Base-by-base conservation (phyloP, 2,329 filamentous ascomycete species). In the Calcarisporium arbuscula region DNA sequence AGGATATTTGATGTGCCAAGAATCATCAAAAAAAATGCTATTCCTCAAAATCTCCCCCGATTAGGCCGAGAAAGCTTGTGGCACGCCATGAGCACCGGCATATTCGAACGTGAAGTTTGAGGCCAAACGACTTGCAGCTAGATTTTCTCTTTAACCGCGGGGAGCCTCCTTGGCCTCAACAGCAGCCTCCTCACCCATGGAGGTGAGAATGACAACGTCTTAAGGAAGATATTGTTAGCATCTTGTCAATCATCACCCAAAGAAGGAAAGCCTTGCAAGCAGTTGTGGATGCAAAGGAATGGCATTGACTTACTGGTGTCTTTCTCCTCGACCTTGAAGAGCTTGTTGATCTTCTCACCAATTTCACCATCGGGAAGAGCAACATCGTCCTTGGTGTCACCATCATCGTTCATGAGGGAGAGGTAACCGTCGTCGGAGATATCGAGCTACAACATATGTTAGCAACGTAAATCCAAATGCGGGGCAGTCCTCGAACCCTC, bases 121-220 rank as follows among this genome's bases (percentile, higher is more conserved):
- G n/a, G n/a, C n/a, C n/a, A n/a, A n/a, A n/a, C n/a, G n/a, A n/a
- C n/a, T n/a, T n/a, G n/a, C n/a, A n/a, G n/a, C n/a, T n/a, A n/a
- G n/a, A n/a, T n/a, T n/a, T n/a, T n/a, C n/a, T n/a, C n/a, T n/a
- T 54, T 56, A 58, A 38, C 41, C 37, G 42, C 51, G 52, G 64
- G 85, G 80, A 65, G 85, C 86, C 72, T 95, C 89, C 81, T 96
- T 96, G 69, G 81, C 84, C 62, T 95, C 89, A 62, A 95, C 82
- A 58, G 82, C 84, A 54, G 76, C 70, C 77, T 96, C 85, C 72
- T 98, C 90, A 61, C 85, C 85, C 92, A 98, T 98, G 62, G 92
- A 80, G 56, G 86, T 85, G 61, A 94, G 84, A 63, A 98, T 80
- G 55, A 90, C 83, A 56, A 96, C 82, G 68, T 88, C 88, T 95